phyloP scores from a whole-genome alignment of 495 filamentous ascomycete species.

The Durotheca rogersii region DNA sequence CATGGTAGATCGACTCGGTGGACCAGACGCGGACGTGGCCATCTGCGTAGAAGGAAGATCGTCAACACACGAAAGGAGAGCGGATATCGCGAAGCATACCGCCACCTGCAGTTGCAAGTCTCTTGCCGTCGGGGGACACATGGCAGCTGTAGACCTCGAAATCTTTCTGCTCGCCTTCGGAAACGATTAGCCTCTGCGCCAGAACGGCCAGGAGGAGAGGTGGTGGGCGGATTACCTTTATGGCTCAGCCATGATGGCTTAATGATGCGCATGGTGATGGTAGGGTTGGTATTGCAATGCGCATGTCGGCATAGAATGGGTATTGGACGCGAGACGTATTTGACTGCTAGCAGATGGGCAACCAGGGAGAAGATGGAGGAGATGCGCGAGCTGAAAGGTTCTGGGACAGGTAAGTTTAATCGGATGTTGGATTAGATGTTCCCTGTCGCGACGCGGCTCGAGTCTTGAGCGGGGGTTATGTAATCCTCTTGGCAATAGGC shows the following conservation, averaged over 20 bases:
- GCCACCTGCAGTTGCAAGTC: conserved; percentile 91
- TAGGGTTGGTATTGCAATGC: conserved; percentile 26
- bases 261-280: conserved; percentile 72
- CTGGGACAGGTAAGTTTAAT: conserved; percentile 15
- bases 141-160: conserved; percentile 98
- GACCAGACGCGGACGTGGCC: conserved; percentile 98
- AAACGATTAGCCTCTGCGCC: conserved; percentile 12
- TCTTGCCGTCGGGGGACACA: conserved; percentile 87
- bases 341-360: not conserved
- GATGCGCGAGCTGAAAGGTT: conserved; percentile 11
- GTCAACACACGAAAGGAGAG: conserved; percentile 18
- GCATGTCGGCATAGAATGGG: conserved; percentile 32
- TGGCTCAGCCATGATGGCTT: conserved; percentile 93
- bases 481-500: conserved; percentile 20
- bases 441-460: conserved; percentile 35
- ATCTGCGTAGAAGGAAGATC: conserved; percentile 50
- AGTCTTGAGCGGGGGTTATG: conserved; percentile 24
- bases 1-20: conserved; percentile 84
- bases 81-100: conserved; percentile 52
- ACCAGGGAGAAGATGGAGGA: not conserved
- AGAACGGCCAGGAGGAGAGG: conserved; percentile 2
- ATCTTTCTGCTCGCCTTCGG: conserved; percentile 85
- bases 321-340: not conserved
- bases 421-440: conserved; percentile 16
- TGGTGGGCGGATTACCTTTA: conserved; percentile 60